These are phyloP conservation scores for Xerocomus nothofagi DNA, from an alignment of 1,284 basidiomycete species.

Conservation along the genomic window DNA sequence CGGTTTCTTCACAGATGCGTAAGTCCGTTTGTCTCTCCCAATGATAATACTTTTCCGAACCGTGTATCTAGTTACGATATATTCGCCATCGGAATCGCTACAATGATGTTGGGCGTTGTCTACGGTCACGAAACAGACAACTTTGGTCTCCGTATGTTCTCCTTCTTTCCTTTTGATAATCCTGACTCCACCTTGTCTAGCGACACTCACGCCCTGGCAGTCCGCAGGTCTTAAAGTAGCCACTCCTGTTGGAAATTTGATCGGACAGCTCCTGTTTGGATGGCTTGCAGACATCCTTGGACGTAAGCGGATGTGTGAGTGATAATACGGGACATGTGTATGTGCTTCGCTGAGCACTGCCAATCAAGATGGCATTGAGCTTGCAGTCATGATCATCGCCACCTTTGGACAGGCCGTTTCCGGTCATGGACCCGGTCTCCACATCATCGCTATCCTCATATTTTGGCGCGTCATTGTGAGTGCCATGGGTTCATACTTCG, in stretches of 20 bases:
- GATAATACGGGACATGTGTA: not conserved
- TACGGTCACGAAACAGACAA: slow-evolving; percentile 46
- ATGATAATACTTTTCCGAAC: not conserved
- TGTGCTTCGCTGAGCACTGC: not conserved
- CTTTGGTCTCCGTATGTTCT: not conserved
- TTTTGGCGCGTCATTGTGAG: slow-evolving; percentile 49
- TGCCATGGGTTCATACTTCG: not conserved
- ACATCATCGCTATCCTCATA: slow-evolving; percentile 56
- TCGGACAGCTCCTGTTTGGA: slow-evolving; percentile 60
- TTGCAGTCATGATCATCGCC: slow-evolving; percentile 51
- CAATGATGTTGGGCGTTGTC: slow-evolving; percentile 72
- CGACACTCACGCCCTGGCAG: slow-evolving; percentile 49
- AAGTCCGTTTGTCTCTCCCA: slow-evolving; percentile 27
- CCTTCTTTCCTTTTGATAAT: not conserved
- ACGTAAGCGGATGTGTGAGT: slow-evolving; percentile 40
- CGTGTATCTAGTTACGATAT: slow-evolving; percentile 54
- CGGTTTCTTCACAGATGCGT: slow-evolving; percentile 83
- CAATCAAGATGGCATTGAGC: slow-evolving; percentile 52
- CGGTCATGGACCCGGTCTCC: slow-evolving; percentile 51
- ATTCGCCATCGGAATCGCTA: slow-evolving; percentile 73
- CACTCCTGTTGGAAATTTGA: slow-evolving; percentile 56
- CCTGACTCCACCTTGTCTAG: not conserved
- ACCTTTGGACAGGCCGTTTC: slow-evolving; percentile 47
- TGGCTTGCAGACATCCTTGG: slow-evolving; percentile 53
- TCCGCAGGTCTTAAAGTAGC: slow-evolving; percentile 77